These are phyloP conservation scores for Kodamaea plutei DNA, from an alignment of 1,139 yeast genomes.

Conservation along the genomic window DNA sequence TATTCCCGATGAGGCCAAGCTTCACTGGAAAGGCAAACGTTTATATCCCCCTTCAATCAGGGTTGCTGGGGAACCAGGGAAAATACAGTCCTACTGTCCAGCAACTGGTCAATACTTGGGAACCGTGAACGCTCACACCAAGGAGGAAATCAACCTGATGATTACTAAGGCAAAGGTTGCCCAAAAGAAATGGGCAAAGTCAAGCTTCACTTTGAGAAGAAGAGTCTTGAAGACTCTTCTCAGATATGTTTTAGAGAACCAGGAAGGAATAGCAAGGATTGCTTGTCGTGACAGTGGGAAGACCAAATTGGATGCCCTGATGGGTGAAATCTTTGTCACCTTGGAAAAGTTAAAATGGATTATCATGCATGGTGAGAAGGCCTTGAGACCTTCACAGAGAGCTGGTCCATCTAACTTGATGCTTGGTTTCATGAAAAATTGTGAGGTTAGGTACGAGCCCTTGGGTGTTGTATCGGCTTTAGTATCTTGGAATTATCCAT, in stretches of 20 bases:
- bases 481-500: constrained; percentile 96
- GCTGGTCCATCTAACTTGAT: constrained; percentile 84
- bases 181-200: constrained; percentile 53
- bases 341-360: constrained; percentile 91
- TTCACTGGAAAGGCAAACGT: constrained; percentile 90
- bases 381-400: constrained; percentile 67
- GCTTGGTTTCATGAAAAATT: constrained; percentile 70
- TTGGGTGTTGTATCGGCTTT: constrained; percentile 85
- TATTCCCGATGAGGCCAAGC: constrained; percentile 79
- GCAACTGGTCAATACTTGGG: constrained; percentile 93
- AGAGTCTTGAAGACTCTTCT: constrained; percentile 67
- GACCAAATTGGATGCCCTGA: constrained; percentile 90
- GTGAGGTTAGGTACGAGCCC: constrained; percentile 92
- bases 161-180: constrained; percentile 58
- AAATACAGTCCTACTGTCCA: constrained; percentile 86
- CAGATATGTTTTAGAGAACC: constrained; percentile 72
- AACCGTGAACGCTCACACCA: constrained; percentile 56
- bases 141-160: constrained; percentile 64
- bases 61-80: constrained; percentile 55
- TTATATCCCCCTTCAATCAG: constrained; percentile 55
- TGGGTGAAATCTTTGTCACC: constrained; percentile 94
- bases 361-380: constrained; percentile 71
- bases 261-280: constrained; percentile 79
- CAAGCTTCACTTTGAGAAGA: constrained; percentile 62
- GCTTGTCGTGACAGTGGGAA: constrained; percentile 97